These are phyloP conservation scores for Spatholobus suberectus DNA, from an alignment of 306 rosid genomes.

Conservation along the genomic window DNA sequence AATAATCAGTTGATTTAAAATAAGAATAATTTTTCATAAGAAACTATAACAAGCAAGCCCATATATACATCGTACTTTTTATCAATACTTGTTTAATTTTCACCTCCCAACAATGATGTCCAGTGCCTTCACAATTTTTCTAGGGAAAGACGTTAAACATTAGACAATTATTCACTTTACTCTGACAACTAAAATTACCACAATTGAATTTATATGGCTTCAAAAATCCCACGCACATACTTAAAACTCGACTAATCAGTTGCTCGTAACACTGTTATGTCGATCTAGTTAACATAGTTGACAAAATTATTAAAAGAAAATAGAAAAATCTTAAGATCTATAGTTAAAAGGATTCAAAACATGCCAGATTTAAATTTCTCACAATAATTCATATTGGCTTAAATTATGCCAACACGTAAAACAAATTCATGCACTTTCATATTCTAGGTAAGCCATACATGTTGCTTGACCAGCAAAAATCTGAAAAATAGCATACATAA, in stretches of 20 bases:
- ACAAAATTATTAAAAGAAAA: neutral
- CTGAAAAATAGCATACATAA: slow-evolving; percentile 26
- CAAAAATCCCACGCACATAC: neutral
- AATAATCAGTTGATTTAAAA: no score
- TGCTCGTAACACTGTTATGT: neutral
- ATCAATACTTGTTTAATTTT: no score
- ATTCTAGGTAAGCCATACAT: neutral
- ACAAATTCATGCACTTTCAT: neutral
- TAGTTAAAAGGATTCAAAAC: neutral
- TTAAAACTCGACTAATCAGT: neutral
- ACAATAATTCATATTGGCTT: neutral
- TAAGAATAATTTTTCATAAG: no score
- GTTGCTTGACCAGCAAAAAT: neutral
- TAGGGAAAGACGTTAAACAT: neutral
- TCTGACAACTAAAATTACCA: neutral
- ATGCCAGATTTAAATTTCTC: neutral
- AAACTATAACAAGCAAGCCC: no score
- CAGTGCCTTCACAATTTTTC: neutral
- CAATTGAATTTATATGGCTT: neutral
- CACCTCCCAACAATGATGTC: no score
- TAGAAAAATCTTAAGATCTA: neutral
- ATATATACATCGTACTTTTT: no score
- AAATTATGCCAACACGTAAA: neutral
- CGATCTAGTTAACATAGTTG: neutral
- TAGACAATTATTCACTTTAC: neutral